These are phyloP conservation scores for Bruguiera parviflora DNA, from an alignment of 345 rosid species.

Conservation along the genomic window DNA sequence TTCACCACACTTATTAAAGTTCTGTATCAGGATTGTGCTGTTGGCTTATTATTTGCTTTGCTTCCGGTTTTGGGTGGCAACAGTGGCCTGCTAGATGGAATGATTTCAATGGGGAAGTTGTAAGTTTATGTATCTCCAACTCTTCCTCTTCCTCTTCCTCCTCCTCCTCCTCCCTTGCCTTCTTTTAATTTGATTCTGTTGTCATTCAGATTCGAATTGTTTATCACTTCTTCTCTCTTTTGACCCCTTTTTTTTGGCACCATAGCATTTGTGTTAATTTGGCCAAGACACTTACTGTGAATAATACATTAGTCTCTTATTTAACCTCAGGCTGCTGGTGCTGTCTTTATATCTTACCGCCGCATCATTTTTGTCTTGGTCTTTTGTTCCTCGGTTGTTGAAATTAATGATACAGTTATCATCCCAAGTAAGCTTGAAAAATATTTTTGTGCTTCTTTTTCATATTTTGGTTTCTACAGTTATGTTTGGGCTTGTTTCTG, in stretches of 20 bases:
- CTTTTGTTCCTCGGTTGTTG: conserved; percentile 92
- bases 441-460: neutral
- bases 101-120: conserved; percentile 93
- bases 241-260: conserved; percentile 2
- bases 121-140: conserved; percentile 36
- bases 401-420: conserved; percentile 94
- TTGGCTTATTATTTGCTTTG: conserved; percentile 89
- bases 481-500: conserved; percentile 11
- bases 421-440: conserved; percentile 71
- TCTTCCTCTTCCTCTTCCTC: neutral
- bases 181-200: neutral
- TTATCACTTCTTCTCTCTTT: neutral
- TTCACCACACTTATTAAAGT: conserved; percentile 19
- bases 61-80: conserved; percentile 97
- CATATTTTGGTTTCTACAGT: neutral
- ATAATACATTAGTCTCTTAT: conserved; percentile 7
- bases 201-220: no score
- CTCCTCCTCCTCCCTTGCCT: neutral
- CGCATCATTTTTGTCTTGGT: conserved; percentile 85
- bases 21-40: conserved; percentile 81
- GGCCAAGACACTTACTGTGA: conserved; percentile 1
- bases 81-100: conserved; percentile 79
- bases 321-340: conserved; percentile 62
- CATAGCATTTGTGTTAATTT: neutral
- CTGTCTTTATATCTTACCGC: conserved; percentile 68